Conservation (phyloP, 1,284 basidiomycete species). For the Sanghuangporus baumii region DNA sequence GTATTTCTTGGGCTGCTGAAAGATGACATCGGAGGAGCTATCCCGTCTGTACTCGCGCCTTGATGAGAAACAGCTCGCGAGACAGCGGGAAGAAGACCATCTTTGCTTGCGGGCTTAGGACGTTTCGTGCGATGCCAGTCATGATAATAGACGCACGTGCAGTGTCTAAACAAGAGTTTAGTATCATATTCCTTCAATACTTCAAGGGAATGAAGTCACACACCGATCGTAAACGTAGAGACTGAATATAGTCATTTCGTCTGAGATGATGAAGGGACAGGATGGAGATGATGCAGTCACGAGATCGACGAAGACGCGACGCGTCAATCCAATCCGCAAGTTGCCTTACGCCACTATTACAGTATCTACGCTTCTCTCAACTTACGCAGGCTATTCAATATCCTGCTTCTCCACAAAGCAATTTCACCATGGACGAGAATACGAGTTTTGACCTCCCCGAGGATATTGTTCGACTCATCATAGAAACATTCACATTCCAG, state of each 20-base stretch:
- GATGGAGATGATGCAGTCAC: background rate
- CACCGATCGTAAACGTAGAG: slow-evolving; percentile 1
- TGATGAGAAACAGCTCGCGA: slow-evolving; percentile 53
- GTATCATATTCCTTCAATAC: background rate
- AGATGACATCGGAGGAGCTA: slow-evolving; percentile 29
- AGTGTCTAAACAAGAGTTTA: slow-evolving; percentile 56
- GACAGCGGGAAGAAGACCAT: slow-evolving; percentile 71
- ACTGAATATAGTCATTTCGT: background rate
- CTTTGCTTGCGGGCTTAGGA: slow-evolving; percentile 63
- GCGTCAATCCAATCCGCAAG: background rate
- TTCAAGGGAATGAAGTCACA: background rate
- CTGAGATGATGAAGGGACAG: background rate
- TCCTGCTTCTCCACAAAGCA: background rate
- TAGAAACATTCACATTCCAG: slow-evolving; percentile 3
- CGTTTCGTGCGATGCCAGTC: slow-evolving; percentile 84
- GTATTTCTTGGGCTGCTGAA: slow-evolving; percentile 59
- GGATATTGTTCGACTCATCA: slow-evolving; percentile 3
- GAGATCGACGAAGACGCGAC: background rate
- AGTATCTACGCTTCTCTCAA: background rate
- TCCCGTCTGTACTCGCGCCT: slow-evolving; percentile 29
- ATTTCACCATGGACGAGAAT: background rate
- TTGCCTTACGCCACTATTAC: background rate
- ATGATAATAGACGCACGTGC: slow-evolving; percentile 88
- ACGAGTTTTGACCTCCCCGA: background rate
- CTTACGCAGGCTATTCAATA: background rate